These are phyloP conservation scores for Xylariaceae sp. DNA, from an alignment of 2,329 filamentous ascomycete species.

Conservation along the genomic window DNA sequence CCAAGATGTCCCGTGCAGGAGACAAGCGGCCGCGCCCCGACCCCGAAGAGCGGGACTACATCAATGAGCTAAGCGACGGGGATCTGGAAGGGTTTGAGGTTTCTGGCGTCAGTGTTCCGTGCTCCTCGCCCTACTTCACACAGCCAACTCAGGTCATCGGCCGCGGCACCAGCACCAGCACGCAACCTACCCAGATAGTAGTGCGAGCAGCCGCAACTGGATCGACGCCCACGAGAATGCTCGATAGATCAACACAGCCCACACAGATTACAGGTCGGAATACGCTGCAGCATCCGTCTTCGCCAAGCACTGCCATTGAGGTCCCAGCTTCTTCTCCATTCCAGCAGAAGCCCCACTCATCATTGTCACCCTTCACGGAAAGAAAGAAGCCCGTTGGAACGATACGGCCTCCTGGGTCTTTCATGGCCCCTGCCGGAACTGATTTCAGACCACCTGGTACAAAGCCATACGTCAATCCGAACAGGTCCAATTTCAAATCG, in stretches of 20 bases:
- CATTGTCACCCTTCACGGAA: constrained; percentile 10
- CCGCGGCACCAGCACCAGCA: constrained; percentile 41
- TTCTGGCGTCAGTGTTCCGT: constrained; percentile 32
- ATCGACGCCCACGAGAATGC: constrained; percentile 38
- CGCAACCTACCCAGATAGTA: constrained; percentile 60
- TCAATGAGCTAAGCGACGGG: constrained; percentile 32
- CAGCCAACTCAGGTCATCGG: constrained; percentile 39
- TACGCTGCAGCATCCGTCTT: constrained; percentile 34
- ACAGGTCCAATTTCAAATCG: constrained; percentile 29
- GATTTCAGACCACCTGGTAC: constrained; percentile 52
- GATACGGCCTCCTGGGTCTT: constrained; percentile 45
- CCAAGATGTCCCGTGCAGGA: constrained; percentile 11
- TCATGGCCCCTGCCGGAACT: constrained; percentile 75
- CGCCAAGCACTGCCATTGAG: constrained; percentile 54
- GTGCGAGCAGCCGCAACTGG: constrained; percentile 29
- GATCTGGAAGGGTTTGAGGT: constrained; percentile 42
- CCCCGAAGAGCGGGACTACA: constrained; percentile 16
- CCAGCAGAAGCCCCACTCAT: constrained; percentile 37
- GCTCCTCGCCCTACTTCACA: constrained; percentile 44
- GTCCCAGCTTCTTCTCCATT: constrained; percentile 87
- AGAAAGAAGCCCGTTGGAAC: constrained; percentile 10
- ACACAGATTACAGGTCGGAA: constrained; percentile 38
- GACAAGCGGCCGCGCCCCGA: constrained; percentile 4
- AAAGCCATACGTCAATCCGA: constrained; percentile 25
- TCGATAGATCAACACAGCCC: constrained; percentile 31